Base-by-base conservation (phyloP, 1,284 basidiomycete species). In the Wolfiporia cocos region DNA sequence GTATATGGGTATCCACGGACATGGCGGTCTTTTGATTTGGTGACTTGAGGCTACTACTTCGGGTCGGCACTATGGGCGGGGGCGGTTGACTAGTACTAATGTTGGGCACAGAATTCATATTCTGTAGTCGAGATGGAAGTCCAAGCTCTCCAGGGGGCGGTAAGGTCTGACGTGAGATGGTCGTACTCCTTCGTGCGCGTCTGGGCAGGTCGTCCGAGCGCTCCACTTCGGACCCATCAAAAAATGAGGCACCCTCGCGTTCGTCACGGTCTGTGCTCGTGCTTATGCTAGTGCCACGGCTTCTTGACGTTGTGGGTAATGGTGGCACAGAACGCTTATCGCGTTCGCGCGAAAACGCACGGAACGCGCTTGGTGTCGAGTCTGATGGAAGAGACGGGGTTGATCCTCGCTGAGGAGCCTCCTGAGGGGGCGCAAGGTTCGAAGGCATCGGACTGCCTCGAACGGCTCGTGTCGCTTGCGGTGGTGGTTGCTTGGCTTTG, bases 251-350 rank as follows among this genome's bases (percentile, higher is more conserved):
- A 34, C 62, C 59, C 42, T 68, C 65, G 45, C 66, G 59, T 34
- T 69, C 68, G 41, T 69, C 68, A n/a, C n/a, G n/a, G n/a, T n/a
- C n/a, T 15, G 60, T 57, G 43, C 49, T 52, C 14, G 74, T 71
- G 54, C 71, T 74, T 51, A 78, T 53, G 53, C 79, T 84, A 39
- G 68, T 66, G 22, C 76, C 76, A 39, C 77, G 74, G 46, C 66
- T 67, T 40, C 76, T 71, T 43, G 67, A 49, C 43, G 64, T 51
- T 15, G 53, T 44, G 23, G 54, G 44, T 26, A 39, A 43, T 51
- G 54, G 64, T 55, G 51, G 66, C 59, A 46, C 60, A 51, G 40
- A 30, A 37, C 50, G 59, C 46, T 35, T 61, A 48, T 63, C 68
- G 51, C 49, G 57, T 50, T 52, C 56, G 46, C 49, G 52, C 55